A percentile compares a stretch with the other conserved stretches of the same genome.
Evolutionary conservation across 2,329 filamentous ascomycete species (phyloP).

Genomic region (Coniosporium tulheliwenetii): DNA sequence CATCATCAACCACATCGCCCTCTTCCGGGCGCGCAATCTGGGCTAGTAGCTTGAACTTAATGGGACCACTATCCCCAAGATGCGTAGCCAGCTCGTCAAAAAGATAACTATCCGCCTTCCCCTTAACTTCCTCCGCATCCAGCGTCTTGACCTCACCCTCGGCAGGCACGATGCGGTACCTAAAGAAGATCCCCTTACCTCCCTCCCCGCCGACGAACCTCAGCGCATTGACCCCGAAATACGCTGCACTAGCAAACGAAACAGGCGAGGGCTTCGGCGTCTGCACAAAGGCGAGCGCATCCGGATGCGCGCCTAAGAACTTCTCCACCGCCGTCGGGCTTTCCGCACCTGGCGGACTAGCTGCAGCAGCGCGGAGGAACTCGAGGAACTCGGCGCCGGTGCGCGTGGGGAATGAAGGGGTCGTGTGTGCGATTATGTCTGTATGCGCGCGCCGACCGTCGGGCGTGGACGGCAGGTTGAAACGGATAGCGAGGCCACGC

Average conservation of each 20-base stretch:
- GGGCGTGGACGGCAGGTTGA: slow-evolving; percentile 21
- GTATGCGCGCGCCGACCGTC: slow-evolving; percentile 32
- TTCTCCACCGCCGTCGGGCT: slow-evolving; percentile 14
- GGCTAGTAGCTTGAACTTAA: slow-evolving; percentile 32
- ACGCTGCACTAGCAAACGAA: slow-evolving; percentile 33
- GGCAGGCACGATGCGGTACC: slow-evolving; percentile 34
- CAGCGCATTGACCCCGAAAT: slow-evolving; percentile 34
- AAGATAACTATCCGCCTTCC: slow-evolving; percentile 28
- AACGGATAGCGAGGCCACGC: slow-evolving; percentile 33
- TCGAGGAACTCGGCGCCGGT: slow-evolving; percentile 38
- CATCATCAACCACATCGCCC: slow-evolving; percentile 32
- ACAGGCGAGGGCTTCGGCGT: slow-evolving; percentile 33
- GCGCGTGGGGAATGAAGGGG: slow-evolving; percentile 34
- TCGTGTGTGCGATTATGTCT: slow-evolving; percentile 39
- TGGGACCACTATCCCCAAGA: slow-evolving; percentile 18
- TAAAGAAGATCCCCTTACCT: slow-evolving; percentile 28
- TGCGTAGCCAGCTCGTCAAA: slow-evolving; percentile 29
- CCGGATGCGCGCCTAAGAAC: slow-evolving; percentile 30
- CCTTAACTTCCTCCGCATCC: slow-evolving; percentile 19
- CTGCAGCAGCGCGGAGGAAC: slow-evolving; percentile 27
- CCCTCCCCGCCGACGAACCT: slow-evolving; percentile 21
- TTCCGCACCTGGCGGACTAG: slow-evolving; percentile 13
- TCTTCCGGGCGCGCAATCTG: slow-evolving; percentile 29
- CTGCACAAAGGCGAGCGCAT: slow-evolving; percentile 31
- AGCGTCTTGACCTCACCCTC: slow-evolving; percentile 23